Percentiles rank a stretch among this genome's conserved stretches.
These are phyloP conservation scores for Neodidymelliopsis sp. DNA, from an alignment of 2,329 filamentous ascomycete species.

Conservation along the genomic window DNA sequence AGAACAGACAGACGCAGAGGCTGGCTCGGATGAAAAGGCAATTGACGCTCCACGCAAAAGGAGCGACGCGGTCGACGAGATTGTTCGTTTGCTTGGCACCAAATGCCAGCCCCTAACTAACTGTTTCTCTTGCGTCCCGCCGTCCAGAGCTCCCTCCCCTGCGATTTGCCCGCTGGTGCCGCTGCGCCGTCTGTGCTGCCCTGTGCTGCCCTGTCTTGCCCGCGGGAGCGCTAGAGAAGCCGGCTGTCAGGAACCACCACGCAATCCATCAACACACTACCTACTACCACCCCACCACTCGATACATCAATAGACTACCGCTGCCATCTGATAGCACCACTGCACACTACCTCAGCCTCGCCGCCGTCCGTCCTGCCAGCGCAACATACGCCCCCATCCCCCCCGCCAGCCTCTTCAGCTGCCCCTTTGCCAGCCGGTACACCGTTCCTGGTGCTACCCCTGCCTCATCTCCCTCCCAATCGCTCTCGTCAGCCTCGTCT, in stretches of 20 bases:
- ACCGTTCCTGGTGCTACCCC: slow-evolving; percentile 53
- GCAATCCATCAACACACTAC: neutral
- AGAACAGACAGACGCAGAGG: neutral
- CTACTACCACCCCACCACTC: neutral
- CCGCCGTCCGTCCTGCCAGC: slow-evolving; percentile 44
- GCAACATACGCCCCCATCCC: slow-evolving; percentile 50
- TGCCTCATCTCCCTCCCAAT: slow-evolving; percentile 57
- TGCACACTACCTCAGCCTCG: slow-evolving; percentile 24
- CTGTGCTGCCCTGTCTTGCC: too few species aligned
- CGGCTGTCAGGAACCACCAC: slow-evolving; percentile 22
- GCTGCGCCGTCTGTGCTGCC: slow-evolving; percentile 24
- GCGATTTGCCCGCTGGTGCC: slow-evolving; percentile 30
- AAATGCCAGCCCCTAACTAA: slow-evolving; percentile 37
- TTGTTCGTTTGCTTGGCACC: slow-evolving; percentile 24
- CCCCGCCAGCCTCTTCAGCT: slow-evolving; percentile 45
- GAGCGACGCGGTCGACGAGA: slow-evolving; percentile 31
- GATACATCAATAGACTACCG: neutral
- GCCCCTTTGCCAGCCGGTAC: slow-evolving; percentile 45
- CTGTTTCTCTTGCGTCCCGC: slow-evolving; percentile 9
- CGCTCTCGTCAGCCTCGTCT: slow-evolving; percentile 52
- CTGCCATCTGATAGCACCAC: too few species aligned
- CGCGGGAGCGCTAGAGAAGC: slow-evolving; percentile 25
- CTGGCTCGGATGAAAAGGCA: neutral
- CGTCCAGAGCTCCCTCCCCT: slow-evolving; percentile 22
- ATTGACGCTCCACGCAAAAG: slow-evolving; percentile 25